Base-by-base conservation (phyloP, 805 yeast genomes). In the Metschnikowia borealis region DNA sequence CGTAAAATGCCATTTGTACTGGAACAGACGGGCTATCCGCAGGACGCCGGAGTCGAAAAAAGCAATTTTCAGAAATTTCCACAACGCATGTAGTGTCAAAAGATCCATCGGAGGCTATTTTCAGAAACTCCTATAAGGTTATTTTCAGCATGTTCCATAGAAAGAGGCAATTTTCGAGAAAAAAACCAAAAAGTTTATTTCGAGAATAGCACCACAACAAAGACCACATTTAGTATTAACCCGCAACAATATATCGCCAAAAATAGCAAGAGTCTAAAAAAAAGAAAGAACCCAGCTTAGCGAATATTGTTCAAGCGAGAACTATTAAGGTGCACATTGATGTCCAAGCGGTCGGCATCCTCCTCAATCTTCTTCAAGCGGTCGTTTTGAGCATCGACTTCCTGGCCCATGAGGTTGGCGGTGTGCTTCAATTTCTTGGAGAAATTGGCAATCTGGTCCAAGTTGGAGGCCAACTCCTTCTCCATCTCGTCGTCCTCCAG, bases 401-500 rank as follows among this genome's bases (percentile, higher is more conserved):
- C 98, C 32, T 79, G 79, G 47, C 89, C 82, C 63, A 89, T 82
- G 3, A 87, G 74, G 50, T 76, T 63, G 2, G 97, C 97, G 48
- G 88, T 74, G 54, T 75, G 79, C 64, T 83, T 85, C 68, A 92
- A 78, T 53, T 90, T 82, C 48, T 77, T 77, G 32, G 96, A 81
- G 51, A 85, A 80, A 38, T 76, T 77, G 11, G 80, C 78, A 44
- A 94, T 86, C 64, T 85, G 89, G 60, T 87, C 91, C 66, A 92
- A 73, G 62, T 94, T 94, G 55, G 79, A 71, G 48, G 90, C 91
- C 58, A 90, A 81, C 67, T 91, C 96, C 54, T 85, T 80, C 64
- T 92, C 98, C 81, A 89, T 81, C 58, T 84, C 94, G 60, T 90
- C 96, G 67, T 94, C 98, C 65, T 92, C 97, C 45, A 83, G 83